phyloP scores from a whole-genome alignment of 2,329 filamentous ascomycete genomes.

The Cordyceps cicadae region DNA sequence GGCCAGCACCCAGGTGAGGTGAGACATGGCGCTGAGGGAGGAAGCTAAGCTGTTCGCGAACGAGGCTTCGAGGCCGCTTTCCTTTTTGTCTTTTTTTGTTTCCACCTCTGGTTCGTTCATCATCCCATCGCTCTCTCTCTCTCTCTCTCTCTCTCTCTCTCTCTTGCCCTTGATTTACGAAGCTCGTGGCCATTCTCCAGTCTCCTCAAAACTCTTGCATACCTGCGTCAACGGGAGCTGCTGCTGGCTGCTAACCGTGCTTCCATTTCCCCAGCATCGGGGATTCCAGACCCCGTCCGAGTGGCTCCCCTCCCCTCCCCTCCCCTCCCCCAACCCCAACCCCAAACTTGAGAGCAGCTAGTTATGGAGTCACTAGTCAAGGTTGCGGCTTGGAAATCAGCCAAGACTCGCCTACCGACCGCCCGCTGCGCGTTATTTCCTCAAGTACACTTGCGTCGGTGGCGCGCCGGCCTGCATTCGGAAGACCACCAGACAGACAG shows the following conservation, averaged over 20 bases:
- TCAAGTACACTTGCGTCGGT: not conserved
- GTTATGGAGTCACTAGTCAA: too few relatives aligned
- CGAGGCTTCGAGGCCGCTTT: not conserved
- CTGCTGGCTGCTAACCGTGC: too few relatives aligned
- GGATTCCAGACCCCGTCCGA: not conserved
- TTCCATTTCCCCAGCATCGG: too few relatives aligned
- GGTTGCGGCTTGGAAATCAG: not conserved
- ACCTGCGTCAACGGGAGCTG: too few relatives aligned
- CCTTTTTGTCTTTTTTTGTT: not conserved
- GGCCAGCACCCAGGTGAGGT: not conserved
- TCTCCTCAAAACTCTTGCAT: too few relatives aligned
- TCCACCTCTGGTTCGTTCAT: too few relatives aligned
- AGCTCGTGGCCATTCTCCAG: too few relatives aligned
- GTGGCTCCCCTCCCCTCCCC: not conserved
- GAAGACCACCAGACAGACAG: too few relatives aligned
- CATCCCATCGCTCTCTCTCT: too few relatives aligned
- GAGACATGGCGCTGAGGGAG: conserved; percentile 3
- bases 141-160: too few relatives aligned
- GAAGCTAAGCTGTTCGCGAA: not conserved
- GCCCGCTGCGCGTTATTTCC: not conserved
- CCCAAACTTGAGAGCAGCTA: too few relatives aligned
- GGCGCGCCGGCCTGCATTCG: not conserved
- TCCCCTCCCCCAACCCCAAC: too few relatives aligned
- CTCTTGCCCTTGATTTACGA: not conserved
- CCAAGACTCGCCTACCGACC: not conserved